Evolutionary conservation across 495 filamentous ascomycete genomes (phyloP), one percentile per base, ranked within the genome.

Genomic region (Rhypophila decipiens): DNA sequence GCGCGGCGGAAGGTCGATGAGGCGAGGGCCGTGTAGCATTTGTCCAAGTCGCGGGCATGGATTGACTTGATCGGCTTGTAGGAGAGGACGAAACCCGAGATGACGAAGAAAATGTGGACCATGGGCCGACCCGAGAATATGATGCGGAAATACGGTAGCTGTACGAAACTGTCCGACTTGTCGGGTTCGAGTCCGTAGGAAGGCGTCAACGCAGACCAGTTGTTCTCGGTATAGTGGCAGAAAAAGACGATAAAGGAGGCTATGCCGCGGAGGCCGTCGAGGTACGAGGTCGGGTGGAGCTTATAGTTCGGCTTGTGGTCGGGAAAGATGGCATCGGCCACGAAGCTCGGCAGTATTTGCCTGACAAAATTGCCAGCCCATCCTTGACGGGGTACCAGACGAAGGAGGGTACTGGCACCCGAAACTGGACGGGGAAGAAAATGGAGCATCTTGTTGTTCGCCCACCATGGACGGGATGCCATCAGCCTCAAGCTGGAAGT

Each of bases 41-140:
- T 61, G 7, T 61, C 56, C 31, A 61, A 48, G 29, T 76, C 67
- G 31, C 74, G 72, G 23, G 64, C 67, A 42, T 78, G 80, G 34
- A 81, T 75, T n/a, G 69, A 64, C 49, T 75, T 76, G 27, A 87
- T 58, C 0, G 84, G 78, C 49, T 84, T 83, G 50, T 79, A 77
- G 12, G 81, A 82, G 8, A 87, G 68, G 1, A 81, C 82, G 50
- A 82, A 84, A 50, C 84, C 83, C 5, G 82, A 85, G 36, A 87
- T 80, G 46, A 86, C 78, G 64, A 86, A 86, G 70, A 87, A 87
- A 39, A 86, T 77, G 57, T 80, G 75, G 9, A 87, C 83, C 82
- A 85, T 84, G 40, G 84, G 79, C 42, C 79, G 76, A 24, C 81
- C 83, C 5, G 77, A 79, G 58, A 78, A 80, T 10, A 86, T 52